Evolutionary conservation across 2,329 filamentous ascomycete genomes (phyloP), one percentile per base, ranked within the genome.

Genomic region (Apiospora pterosperma): DNA sequence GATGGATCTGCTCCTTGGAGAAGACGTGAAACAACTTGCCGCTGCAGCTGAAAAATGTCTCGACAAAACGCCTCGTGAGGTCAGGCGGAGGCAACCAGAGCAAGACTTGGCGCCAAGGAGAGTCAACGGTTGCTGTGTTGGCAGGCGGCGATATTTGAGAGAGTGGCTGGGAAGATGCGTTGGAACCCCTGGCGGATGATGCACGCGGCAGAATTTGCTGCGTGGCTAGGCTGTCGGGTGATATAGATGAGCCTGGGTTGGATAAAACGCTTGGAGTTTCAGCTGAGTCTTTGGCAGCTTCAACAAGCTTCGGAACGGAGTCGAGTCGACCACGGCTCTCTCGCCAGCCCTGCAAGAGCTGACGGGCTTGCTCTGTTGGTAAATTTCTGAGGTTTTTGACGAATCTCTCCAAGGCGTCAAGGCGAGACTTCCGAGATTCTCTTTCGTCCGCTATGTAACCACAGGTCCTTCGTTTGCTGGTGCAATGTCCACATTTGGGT

Each of bases 391-490:
- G 68, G 0, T 67, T 68, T 1, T 64, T 59, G 52, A 76, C 67
- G 25, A 76, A 55, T 28, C 69, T 68, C 66, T 77, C 75, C 10
- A 75, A 67, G 8, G 68, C 65, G 5, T 71, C 68, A 1, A 76
- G 67, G 1, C 75, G 73, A 1, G 72, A 64, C 58, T 73, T 72
- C 64, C 72, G 72, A 19, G 74, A 74, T 2, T 69, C 73, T 52
- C 74, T 71, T 5, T 67, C 72, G 48, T 74, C 71, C 42, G 73
- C 74, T 14, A 74, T 73, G 62, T 76, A 77, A n/a, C 70, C 67
- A 58, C 75, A 77, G 2, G 68, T 61, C 23, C 70, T 67, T 16
- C 66, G 67, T 48, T 73, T 73, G 58, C 69, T 65, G 14, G 68
- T 64, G 68, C 75, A 77, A 36, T 67, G 69, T 6, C 69, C 66